These are phyloP conservation scores for barley (Hordeum vulgare) DNA, from an alignment of 176 grass and related monocot genomes.

Conservation along the genomic window MorexV3_pseudomolecules_assembly NC_058521.1:536282304-536282803, in stretches of 20 bases:
- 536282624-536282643: constrained; percentile 30
- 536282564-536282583: constrained; percentile 85
- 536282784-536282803: constrained; percentile 73
- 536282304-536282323: constrained; percentile 87
- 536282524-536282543: constrained; percentile 78
- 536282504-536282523: constrained; percentile 82
- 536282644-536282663: constrained; percentile 30
- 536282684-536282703: constrained; percentile 89
- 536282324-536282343: background rate
- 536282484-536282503: constrained; percentile 94
- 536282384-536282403: constrained; percentile 11
- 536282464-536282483: constrained; percentile 84
- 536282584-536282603: constrained; percentile 34
- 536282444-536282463: constrained; percentile 71
- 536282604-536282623: background rate
- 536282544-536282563: constrained; percentile 86
- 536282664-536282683: constrained; percentile 76
- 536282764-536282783: constrained; percentile 55
- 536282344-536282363: background rate
- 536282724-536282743: constrained; percentile 81
- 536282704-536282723: constrained; percentile 76
- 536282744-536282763: constrained; percentile 76
- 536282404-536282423: constrained; percentile 92
- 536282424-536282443: constrained; percentile 97
- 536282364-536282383: background rate